Evolutionary conservation across 1,139 yeast genomes (phyloP).

Genomic region (Hemisphaericaspora xylofermentans): DNA sequence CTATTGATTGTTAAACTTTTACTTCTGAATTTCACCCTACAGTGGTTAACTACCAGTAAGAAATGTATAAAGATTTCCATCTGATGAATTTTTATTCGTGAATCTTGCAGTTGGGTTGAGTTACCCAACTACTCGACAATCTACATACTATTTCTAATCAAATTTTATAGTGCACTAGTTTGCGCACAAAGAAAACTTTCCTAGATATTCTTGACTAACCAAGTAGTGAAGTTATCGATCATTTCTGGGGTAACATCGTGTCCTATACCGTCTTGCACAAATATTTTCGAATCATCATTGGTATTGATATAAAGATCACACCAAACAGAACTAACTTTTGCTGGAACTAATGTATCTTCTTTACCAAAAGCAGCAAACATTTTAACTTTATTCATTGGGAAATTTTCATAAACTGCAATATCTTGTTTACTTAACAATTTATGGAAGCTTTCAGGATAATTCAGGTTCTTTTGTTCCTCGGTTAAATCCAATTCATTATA

Average conservation of each 20-base stretch:
- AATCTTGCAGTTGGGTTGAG: no score
- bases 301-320: slow-evolving; percentile 29
- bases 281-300: slow-evolving; percentile 26
- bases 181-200: background rate
- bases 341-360: slow-evolving; percentile 40
- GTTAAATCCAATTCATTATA: slow-evolving; percentile 38
- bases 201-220: slow-evolving; percentile 27
- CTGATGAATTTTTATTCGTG: no score
- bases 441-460: slow-evolving; percentile 41
- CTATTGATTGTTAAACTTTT: no score
- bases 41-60: no score
- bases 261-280: slow-evolving; percentile 32
- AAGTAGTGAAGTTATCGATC: slow-evolving; percentile 33
- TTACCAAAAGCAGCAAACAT: slow-evolving; percentile 41
- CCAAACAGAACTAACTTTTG: slow-evolving; percentile 35
- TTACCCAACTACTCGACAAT: no score
- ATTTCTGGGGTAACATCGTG: slow-evolving; percentile 39
- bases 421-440: slow-evolving; percentile 31
- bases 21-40: no score
- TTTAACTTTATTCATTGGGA: slow-evolving; percentile 32
- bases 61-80: no score
- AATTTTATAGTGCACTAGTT: background rate
- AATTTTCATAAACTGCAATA: slow-evolving; percentile 32
- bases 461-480: slow-evolving; percentile 21
- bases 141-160: background rate